Conservation (phyloP, 2,329 filamentous ascomycete species). For the Chalara sp. region DNA sequence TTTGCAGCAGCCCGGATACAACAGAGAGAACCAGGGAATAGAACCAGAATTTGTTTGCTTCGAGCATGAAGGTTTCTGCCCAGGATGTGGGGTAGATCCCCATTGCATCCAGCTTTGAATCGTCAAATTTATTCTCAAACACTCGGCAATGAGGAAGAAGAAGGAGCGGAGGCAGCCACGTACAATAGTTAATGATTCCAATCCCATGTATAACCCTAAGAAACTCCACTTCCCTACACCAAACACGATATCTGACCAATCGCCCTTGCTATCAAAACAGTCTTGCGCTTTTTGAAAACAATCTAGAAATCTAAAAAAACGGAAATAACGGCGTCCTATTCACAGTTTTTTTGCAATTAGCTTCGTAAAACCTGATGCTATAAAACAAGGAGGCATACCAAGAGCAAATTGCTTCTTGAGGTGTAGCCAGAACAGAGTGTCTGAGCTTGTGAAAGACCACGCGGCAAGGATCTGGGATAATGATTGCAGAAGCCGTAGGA, state of each 20-base stretch:
- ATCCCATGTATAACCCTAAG: slow-evolving; percentile 58
- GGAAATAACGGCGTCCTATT: slow-evolving; percentile 53
- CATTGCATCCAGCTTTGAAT: slow-evolving; percentile 38
- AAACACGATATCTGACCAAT: slow-evolving; percentile 37
- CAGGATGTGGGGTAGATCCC: slow-evolving; percentile 36
- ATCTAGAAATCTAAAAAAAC: slow-evolving; percentile 62
- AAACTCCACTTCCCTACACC: slow-evolving; percentile 51
- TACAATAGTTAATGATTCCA: slow-evolving; percentile 58
- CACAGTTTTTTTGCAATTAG: background rate
- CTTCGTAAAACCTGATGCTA: background rate
- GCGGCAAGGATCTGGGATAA: slow-evolving; percentile 40
- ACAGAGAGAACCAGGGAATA: slow-evolving; percentile 39
- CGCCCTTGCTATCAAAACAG: slow-evolving; percentile 27
- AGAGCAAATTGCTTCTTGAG: slow-evolving; percentile 35
- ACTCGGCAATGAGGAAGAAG: background rate
- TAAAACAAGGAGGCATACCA: slow-evolving; percentile 25
- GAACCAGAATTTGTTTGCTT: slow-evolving; percentile 67
- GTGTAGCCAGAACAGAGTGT: slow-evolving; percentile 27
- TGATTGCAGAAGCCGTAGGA: slow-evolving; percentile 51
- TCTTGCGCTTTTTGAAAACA: slow-evolving; percentile 46
- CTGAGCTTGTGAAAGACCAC: slow-evolving; percentile 34
- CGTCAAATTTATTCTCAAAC: slow-evolving; percentile 1
- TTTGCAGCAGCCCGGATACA: slow-evolving; percentile 27
- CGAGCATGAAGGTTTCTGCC: slow-evolving; percentile 41
- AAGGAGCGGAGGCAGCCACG: slow-evolving; percentile 28